Conservation (phyloP, 495 filamentous ascomycete species). For the Tuber aestivum region DNA sequence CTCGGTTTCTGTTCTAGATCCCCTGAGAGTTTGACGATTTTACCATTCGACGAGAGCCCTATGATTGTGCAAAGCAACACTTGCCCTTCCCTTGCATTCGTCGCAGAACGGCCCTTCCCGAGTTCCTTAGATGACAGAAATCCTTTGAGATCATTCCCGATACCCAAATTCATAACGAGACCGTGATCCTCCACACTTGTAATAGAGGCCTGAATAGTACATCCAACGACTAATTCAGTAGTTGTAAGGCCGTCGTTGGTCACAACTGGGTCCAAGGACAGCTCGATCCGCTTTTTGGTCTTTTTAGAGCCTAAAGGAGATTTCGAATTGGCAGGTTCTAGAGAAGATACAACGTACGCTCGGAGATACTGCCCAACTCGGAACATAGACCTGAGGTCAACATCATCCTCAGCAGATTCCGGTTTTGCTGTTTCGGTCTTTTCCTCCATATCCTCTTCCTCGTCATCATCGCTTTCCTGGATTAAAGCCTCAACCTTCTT, state of each 20-base stretch:
- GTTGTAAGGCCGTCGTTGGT: conserved; percentile 67
- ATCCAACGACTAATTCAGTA: conserved; percentile 63
- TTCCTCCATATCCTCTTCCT: conserved; percentile 51
- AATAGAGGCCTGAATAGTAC: conserved; percentile 78
- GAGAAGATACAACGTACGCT: conserved; percentile 71
- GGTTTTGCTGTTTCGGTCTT: conserved; percentile 43
- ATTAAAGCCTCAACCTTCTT: conserved; percentile 60
- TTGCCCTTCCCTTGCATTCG: conserved; percentile 65
- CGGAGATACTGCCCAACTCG: conserved; percentile 82
- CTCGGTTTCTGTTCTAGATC: conserved; percentile 56
- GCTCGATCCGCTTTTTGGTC: conserved; percentile 71
- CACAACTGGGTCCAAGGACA: conserved; percentile 69
- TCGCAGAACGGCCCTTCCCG: conserved; percentile 53
- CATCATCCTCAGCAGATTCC: conserved; percentile 49
- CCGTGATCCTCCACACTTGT: conserved; percentile 91
- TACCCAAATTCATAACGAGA: conserved; percentile 82
- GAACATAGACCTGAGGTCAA: conserved; percentile 69
- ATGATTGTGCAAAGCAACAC: conserved; percentile 78
- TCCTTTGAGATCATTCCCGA: conserved; percentile 63
- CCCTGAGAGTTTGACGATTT: conserved; percentile 78
- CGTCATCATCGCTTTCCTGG: conserved; percentile 53
- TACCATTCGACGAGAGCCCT: conserved; percentile 67
- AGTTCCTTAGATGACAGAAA: conserved; percentile 90
- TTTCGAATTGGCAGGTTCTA: conserved; percentile 45
- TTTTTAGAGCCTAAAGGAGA: conserved; percentile 47